Conservation (phyloP, 345 rosid genomes). For the Gossypium longicalyx region DNA sequence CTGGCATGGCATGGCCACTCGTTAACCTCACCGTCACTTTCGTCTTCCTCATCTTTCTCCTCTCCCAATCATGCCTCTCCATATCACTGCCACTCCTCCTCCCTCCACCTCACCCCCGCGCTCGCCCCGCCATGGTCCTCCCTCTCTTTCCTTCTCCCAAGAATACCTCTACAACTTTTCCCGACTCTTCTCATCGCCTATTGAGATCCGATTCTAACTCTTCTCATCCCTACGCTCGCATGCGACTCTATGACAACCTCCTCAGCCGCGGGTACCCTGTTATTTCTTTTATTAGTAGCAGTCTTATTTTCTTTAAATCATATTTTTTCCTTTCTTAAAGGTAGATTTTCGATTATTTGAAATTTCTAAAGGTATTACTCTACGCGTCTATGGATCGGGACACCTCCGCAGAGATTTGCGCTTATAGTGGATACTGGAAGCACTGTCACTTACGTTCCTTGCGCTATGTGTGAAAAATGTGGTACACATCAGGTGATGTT, state of each 20-base stretch:
- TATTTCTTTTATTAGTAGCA: background rate
- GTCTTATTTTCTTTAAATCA: background rate
- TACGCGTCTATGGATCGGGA: slow-evolving; percentile 87
- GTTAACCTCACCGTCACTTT: slow-evolving; percentile 12
- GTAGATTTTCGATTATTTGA: background rate
- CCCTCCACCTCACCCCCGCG: slow-evolving; percentile 24
- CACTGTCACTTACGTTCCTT: slow-evolving; percentile 88
- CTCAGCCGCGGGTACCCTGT: slow-evolving; percentile 65
- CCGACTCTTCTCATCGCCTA: slow-evolving; percentile 50
- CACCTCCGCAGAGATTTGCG: slow-evolving; percentile 88
- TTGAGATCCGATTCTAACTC: slow-evolving; percentile 36
- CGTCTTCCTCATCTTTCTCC: slow-evolving; percentile 17
- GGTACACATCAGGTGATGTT: slow-evolving; percentile 72
- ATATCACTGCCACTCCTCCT: slow-evolving; percentile 20
- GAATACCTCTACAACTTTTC: slow-evolving; percentile 31
- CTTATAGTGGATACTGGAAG: slow-evolving; percentile 91
- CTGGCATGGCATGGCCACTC: slow-evolving; percentile 35
- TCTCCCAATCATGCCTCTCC: slow-evolving; percentile 23
- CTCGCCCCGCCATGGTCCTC: slow-evolving; percentile 56
- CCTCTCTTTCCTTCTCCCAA: slow-evolving; percentile 61
- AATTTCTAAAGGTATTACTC: slow-evolving; percentile 64
- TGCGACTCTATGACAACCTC: slow-evolving; percentile 95
- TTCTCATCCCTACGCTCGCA: slow-evolving; percentile 54
- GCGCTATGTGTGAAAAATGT: slow-evolving; percentile 71
- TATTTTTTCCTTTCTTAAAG: background rate